Evolutionary conservation across 164 flowering plant species (phyloP).

Genomic region (grape (Vitis vinifera)): ASM3070453v1 NC_081807.1:1622001-1622500

Average conservation of each 20-base stretch:
- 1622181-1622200: constrained; percentile 68
- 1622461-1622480: constrained; percentile 88
- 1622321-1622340: neutral
- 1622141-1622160: constrained; percentile 95
- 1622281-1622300: constrained; percentile 83
- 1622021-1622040: constrained; percentile 36
- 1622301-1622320: constrained; percentile 79
- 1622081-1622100: constrained; percentile 21
- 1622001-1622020: constrained; percentile 89
- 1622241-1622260: constrained; percentile 99
- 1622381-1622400: too few species aligned
- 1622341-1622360: neutral
- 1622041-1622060: constrained; percentile 64
- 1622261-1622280: constrained; percentile 86
- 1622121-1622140: constrained; percentile 88
- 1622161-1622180: constrained; percentile 65
- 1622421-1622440: neutral
- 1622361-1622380: too few species aligned
- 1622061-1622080: constrained; percentile 38
- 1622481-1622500: constrained; percentile 87
- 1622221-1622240: constrained; percentile 96
- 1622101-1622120: constrained; percentile 35
- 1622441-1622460: neutral
- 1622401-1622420: neutral
- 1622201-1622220: constrained; percentile 72